Evolutionary conservation across 148 eudicot genomes (phyloP), one percentile per base, ranked within the genome.

Genomic region (Simmondsia chinensis): DNA sequence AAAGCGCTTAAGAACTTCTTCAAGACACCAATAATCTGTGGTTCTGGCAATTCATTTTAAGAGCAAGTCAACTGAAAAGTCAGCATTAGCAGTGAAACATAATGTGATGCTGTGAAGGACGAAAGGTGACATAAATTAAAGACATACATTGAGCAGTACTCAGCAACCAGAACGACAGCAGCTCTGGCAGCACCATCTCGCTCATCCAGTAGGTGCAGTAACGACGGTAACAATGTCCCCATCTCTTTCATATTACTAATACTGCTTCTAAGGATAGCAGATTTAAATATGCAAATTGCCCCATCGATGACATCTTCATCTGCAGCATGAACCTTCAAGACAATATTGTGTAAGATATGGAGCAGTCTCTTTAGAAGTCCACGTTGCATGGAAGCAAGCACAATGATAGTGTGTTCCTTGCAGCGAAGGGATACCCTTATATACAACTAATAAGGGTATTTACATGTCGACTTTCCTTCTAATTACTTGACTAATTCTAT

Each of bases 121-220:
- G 12, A 13, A 40, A 49, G 16, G 19, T n/a, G 10, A 9, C 0
- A 23, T 11, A 31, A 35, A 42, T 7, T 7, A 48, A 35, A 32
- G 16, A 28, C 42, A 49, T 74, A 80, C 95, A 62, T 48, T 46
- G 77, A 74, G 59, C 82, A 75, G 64, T 63, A 70, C 49, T 85
- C 89, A 14, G 86, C 89, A 57, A 85, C 26, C 38, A 85, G 70
- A 29, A 41, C 53, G 26, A 71, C 70, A 40, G 70, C 71, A 45
- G 95, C 86, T 64, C 66, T 75, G 30, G 83, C 69, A 50, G 86
- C 68, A 44, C 79, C 76, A 69, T 78, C 87, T 8, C 63, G 63
- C 31, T 78, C 77, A 63, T 70, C 83, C 60, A 81, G 57, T 48
- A 86, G 69, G 42, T 59, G 41, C 32, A 86, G 54, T 13, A 86